A percentile compares a stretch with the other conserved stretches of the same genome.
Conservation (phyloP, 2,329 filamentous ascomycete species). For the Hypoxylon sp. region DNA sequence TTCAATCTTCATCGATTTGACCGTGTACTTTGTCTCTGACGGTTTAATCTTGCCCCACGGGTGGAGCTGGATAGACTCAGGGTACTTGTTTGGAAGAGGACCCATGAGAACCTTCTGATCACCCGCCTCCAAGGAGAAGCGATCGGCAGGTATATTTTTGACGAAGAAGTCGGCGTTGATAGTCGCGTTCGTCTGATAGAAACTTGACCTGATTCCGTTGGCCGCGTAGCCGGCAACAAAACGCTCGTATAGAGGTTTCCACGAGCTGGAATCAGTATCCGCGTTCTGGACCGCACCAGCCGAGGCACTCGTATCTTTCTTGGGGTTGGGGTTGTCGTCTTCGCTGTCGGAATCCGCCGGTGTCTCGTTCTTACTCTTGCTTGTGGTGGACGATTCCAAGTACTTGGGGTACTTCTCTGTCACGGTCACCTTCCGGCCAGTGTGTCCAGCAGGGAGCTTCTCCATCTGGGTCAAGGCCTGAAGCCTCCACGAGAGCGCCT, state of each 20-base stretch:
- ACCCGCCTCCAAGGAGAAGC: slow-evolving; percentile 51
- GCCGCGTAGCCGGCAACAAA: slow-evolving; percentile 35
- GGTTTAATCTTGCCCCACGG: slow-evolving; percentile 73
- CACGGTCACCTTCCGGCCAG: slow-evolving; percentile 57
- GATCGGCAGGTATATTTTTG: slow-evolving; percentile 53
- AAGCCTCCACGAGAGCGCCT: slow-evolving; percentile 56
- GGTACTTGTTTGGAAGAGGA: slow-evolving; percentile 61
- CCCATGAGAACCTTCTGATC: slow-evolving; percentile 36
- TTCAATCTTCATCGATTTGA: slow-evolving; percentile 83
- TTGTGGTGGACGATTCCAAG: slow-evolving; percentile 36
- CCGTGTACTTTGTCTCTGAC: slow-evolving; percentile 65
- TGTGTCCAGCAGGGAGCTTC: slow-evolving; percentile 54
- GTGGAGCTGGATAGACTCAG: slow-evolving; percentile 64
- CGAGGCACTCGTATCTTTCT: slow-evolving; percentile 1
- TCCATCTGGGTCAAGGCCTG: slow-evolving; percentile 58
- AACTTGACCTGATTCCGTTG: slow-evolving; percentile 51
- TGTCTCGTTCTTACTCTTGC: slow-evolving; percentile 26
- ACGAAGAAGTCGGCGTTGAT: slow-evolving; percentile 52
- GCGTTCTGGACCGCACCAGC: neutral
- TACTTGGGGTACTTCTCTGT: slow-evolving; percentile 46
- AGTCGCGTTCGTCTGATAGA: slow-evolving; percentile 52
- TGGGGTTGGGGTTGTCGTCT: neutral
- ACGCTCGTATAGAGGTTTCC: slow-evolving; percentile 37
- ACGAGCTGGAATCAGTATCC: slow-evolving; percentile 8
- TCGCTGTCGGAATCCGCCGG: neutral